A percentile compares a stretch with the other conserved stretches of the same genome.
Evolutionary conservation across 176 grass and related monocot genomes (phyloP).

Genomic region (Miscanthus lutarioriparius): DNA sequence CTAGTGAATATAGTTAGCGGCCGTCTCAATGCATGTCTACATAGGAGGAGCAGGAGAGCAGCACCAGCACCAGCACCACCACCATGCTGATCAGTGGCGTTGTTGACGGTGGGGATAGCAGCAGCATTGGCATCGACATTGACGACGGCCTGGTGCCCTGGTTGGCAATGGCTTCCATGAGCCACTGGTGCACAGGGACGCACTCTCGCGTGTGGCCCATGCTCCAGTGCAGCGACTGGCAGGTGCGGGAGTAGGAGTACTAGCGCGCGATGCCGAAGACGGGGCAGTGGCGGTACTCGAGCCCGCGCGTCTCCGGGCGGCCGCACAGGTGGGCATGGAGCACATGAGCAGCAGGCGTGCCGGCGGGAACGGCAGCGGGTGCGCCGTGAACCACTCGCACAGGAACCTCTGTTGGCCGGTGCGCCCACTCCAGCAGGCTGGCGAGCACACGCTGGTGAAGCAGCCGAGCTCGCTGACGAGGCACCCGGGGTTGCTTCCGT

Average conservation of each 20-base stretch:
- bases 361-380: neutral
- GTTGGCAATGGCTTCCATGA: neutral
- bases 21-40: no score
- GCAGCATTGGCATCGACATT: no score
- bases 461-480: neutral
- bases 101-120: no score
- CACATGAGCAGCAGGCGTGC: slow-evolving; percentile 17
- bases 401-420: slow-evolving; percentile 55
- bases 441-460: neutral
- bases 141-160: neutral
- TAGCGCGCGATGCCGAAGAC: slow-evolving; percentile 42
- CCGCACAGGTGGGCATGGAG: slow-evolving; percentile 44
- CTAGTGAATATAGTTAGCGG: no score
- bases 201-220: slow-evolving; percentile 39
- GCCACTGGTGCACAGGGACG: slow-evolving; percentile 31
- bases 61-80: no score
- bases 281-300: slow-evolving; percentile 46
- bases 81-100: no score
- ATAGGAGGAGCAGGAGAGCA: no score
- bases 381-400: slow-evolving; percentile 38
- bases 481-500: neutral
- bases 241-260: slow-evolving; percentile 52
- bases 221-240: slow-evolving; percentile 49
- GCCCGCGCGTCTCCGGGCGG: slow-evolving; percentile 30
- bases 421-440: neutral